Base-by-base conservation (phyloP, 2,329 filamentous ascomycete genomes). In the Pseudogymnoascus sp. region DNA sequence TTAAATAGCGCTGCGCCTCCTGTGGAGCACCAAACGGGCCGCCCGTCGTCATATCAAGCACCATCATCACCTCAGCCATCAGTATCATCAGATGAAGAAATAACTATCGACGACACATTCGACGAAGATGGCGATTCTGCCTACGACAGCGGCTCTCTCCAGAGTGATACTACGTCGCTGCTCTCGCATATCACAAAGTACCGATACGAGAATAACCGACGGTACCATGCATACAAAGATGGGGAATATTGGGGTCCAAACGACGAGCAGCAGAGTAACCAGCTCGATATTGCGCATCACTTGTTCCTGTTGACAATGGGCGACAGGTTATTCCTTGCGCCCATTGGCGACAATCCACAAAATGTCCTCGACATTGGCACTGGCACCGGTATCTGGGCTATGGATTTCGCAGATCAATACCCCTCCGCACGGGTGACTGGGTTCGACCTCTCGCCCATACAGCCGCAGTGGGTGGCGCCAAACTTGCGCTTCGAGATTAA, bases 401-500 rank as follows among this genome's bases (percentile, higher is more conserved):
- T 79, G n/a, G 74, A 73, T 57, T 69, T 71, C 59, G 71, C 71
- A 34, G 69, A 72, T 51, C 62, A 68, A 14, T 73, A 71, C 61
- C 73, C 75, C n/a, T 60, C 70, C 7, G 69, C 72, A 8, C 42
- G 67, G 26, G 71, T 75, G 6, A 64, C 71, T 16, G 73, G 72
- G 26, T 71, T 68, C 47, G 74, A 76, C 47, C 68, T 75, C 26
- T 74, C 72, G 12, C 71, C 71, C 31, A 74, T 73, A 31, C 73
- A 75, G 57, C 72, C 74, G 7, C 76, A 75, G 14, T 79, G 79
- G 72, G 80, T 86, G 5, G 84, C 85, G 0, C 77, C 79, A 51
- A 89, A 89, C 68, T 82, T 84, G 66, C 79, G 81, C 62, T 89
- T 88, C 68, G 79, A 86, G 59, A 80, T 89, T 61, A 86, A 89